Evolutionary conservation across 768 basidiomycete genomes (phyloP).

Genomic region (Suillus occidentalis): DNA sequence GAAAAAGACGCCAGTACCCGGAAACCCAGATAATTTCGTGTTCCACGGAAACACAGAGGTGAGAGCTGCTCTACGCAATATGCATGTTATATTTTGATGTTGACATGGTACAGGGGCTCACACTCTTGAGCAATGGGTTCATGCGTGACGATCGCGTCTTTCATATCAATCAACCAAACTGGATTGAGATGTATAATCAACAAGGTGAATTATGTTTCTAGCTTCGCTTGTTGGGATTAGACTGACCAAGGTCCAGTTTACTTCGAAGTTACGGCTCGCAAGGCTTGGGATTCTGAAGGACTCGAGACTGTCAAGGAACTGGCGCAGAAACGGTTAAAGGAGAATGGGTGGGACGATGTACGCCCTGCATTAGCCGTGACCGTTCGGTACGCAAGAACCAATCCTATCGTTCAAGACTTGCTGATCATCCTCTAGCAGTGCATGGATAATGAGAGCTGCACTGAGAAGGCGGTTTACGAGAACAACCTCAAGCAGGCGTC

Average conservation of each 20-base stretch:
- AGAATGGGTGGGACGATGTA: conserved; percentile 28
- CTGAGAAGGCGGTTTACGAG: conserved; percentile 8
- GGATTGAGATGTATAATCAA: conserved; percentile 20
- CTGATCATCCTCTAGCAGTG: conserved; percentile 11
- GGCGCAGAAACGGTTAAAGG: conserved; percentile 19
- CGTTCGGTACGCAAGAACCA: conserved; percentile 30
- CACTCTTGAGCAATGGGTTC: conserved; percentile 24
- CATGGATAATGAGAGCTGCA: conserved; percentile 21
- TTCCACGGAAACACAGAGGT: neutral
- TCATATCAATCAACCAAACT: conserved; percentile 19
- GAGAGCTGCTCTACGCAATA: neutral
- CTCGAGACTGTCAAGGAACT: conserved; percentile 21
- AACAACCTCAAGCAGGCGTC: conserved; percentile 4
- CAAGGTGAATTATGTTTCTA: conserved; percentile 16
- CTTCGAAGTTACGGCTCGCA: conserved; percentile 16
- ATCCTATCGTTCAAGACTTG: neutral
- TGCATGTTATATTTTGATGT: neutral
- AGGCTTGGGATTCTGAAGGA: conserved; percentile 19
- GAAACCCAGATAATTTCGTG: neutral
- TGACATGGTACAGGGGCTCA: conserved; percentile 17
- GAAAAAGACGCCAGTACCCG: neutral
- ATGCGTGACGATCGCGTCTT: conserved; percentile 28
- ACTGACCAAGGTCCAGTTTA: conserved; percentile 12
- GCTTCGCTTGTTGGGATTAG: neutral
- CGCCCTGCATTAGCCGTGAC: conserved; percentile 38